Percentiles rank a stretch among this genome's conserved stretches.
Evolutionary conservation across 2,329 filamentous ascomycete species (phyloP).

Genomic region (Chalaropsis thielavioides): DNA sequence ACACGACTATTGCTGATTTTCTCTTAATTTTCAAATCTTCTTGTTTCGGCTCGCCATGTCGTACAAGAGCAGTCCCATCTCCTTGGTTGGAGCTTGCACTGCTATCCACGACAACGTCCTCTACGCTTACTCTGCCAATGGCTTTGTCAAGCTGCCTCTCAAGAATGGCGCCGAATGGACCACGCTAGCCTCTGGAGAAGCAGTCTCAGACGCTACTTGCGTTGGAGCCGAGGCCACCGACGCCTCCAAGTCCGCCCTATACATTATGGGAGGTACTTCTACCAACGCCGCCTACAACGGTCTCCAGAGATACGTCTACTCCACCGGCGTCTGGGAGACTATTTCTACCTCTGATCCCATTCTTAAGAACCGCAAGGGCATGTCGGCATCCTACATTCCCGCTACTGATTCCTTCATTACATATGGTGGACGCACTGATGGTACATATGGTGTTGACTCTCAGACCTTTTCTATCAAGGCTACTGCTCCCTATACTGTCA

Average conservation of each 20-base stretch:
- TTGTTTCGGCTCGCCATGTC: slow-evolving; percentile 17
- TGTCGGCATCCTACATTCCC: slow-evolving; percentile 62
- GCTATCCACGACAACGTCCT: slow-evolving; percentile 67
- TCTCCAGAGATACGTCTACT: slow-evolving; percentile 52
- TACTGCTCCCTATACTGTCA: slow-evolving; percentile 48
- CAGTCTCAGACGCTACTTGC: slow-evolving; percentile 63
- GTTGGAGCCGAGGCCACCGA: slow-evolving; percentile 53
- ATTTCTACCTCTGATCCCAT: slow-evolving; percentile 33
- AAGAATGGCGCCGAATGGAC: slow-evolving; percentile 58
- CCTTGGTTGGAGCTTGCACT: slow-evolving; percentile 67
- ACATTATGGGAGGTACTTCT: slow-evolving; percentile 62
- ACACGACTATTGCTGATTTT: slow-evolving; percentile 7
- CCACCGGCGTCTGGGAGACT: slow-evolving; percentile 39
- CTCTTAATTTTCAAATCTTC: slow-evolving; percentile 4
- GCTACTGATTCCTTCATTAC: slow-evolving; percentile 58
- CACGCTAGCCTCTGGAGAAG: slow-evolving; percentile 46
- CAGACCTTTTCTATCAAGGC: slow-evolving; percentile 63
- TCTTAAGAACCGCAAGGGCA: slow-evolving; percentile 55
- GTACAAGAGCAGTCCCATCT: slow-evolving; percentile 29
- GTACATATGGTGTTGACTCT: slow-evolving; percentile 42
- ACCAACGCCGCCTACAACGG: slow-evolving; percentile 47
- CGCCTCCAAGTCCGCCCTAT: slow-evolving; percentile 48
- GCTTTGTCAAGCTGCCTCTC: slow-evolving; percentile 61
- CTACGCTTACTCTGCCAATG: slow-evolving; percentile 64
- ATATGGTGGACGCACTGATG: slow-evolving; percentile 61